Evolutionary conservation across 2,329 filamentous ascomycete species (phyloP).

Genomic region (Pestalotiopsis fici): DNA sequence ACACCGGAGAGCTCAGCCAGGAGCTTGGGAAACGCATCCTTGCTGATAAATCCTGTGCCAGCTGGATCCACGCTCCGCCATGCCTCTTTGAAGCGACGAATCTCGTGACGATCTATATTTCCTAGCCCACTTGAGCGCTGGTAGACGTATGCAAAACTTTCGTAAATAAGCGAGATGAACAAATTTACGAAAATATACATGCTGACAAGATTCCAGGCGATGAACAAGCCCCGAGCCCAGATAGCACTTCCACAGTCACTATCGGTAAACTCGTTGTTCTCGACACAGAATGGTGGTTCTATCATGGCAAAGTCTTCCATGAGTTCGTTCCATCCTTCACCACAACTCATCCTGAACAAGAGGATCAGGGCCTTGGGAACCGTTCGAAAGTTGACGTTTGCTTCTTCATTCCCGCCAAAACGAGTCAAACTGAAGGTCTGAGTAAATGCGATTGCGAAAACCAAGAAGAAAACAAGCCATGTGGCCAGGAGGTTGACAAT

Average conservation of each 20-base stretch:
- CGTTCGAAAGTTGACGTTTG: conserved; percentile 88
- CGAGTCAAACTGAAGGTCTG: conserved; percentile 94
- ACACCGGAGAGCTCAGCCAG: conserved; percentile 91
- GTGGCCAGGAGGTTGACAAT: conserved; percentile 93
- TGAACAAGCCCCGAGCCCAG: conserved; percentile 89
- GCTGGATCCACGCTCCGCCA: conserved; percentile 95
- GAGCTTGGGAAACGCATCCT: conserved; percentile 84
- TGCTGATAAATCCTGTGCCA: conserved; percentile 87
- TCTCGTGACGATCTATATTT: conserved; percentile 88
- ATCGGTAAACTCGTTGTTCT: conserved; percentile 70
- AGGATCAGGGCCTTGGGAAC: conserved; percentile 93
- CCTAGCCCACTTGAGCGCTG: conserved; percentile 93
- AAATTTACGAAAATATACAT: conserved; percentile 99
- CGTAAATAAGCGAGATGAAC: conserved; percentile 98
- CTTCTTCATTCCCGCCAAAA: conserved; percentile 71
- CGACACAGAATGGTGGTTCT: conserved; percentile 77
- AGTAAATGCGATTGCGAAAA: conserved; percentile 94
- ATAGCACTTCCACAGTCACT: conserved; percentile 90
- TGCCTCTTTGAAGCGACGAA: conserved; percentile 95
- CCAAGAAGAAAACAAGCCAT: conserved; percentile 95
- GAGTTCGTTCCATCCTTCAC: conserved; percentile 93
- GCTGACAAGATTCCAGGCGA: conserved; percentile 98
- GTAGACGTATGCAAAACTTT: conserved; percentile 99
- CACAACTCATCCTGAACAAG: conserved; percentile 88
- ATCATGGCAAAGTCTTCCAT: conserved; percentile 95